Evolutionary conservation across 148 eudicot species (phyloP).

Genomic region (Vaccinium vitisidaea): DNA sequence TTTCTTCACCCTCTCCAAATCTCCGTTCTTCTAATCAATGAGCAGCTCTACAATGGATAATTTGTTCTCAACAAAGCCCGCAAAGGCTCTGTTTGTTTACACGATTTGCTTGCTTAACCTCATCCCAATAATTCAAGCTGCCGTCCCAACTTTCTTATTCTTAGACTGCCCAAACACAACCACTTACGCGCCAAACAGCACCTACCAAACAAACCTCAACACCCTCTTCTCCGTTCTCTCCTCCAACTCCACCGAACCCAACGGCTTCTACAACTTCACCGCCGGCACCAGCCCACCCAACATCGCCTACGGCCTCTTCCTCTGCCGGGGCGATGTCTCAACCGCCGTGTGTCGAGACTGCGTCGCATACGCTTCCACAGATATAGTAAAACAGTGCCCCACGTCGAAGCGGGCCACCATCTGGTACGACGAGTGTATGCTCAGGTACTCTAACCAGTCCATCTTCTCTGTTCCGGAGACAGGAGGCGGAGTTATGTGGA

Average conservation of each 20-base stretch:
- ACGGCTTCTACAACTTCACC: slow-evolving; percentile 6
- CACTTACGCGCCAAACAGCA: background rate
- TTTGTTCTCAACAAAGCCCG: background rate
- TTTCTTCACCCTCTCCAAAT: too few relatives aligned
- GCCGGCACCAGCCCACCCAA: slow-evolving; percentile 2
- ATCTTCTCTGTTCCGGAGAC: slow-evolving; percentile 6
- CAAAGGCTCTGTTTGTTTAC: background rate
- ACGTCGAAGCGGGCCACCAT: slow-evolving; percentile 6
- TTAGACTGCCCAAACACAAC: background rate
- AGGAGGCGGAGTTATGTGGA: background rate
- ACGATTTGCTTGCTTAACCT: background rate
- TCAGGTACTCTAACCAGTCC: slow-evolving; percentile 26
- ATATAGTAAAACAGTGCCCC: slow-evolving; percentile 4
- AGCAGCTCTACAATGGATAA: background rate
- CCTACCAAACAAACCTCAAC: slow-evolving; percentile 17
- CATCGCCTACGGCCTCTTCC: slow-evolving; percentile 30
- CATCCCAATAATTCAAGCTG: background rate
- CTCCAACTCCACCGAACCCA: background rate
- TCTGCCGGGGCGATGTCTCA: slow-evolving; percentile 27
- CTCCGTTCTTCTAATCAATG: too few relatives aligned
- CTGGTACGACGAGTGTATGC: slow-evolving; percentile 23
- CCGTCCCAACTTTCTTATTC: background rate
- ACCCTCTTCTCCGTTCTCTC: slow-evolving; percentile 14
- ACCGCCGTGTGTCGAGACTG: slow-evolving; percentile 22
- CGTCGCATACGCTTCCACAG: slow-evolving; percentile 14